Evolutionary conservation across 2,329 filamentous ascomycete species (phyloP).

Genomic region (Exserohilum rostratum): DNA sequence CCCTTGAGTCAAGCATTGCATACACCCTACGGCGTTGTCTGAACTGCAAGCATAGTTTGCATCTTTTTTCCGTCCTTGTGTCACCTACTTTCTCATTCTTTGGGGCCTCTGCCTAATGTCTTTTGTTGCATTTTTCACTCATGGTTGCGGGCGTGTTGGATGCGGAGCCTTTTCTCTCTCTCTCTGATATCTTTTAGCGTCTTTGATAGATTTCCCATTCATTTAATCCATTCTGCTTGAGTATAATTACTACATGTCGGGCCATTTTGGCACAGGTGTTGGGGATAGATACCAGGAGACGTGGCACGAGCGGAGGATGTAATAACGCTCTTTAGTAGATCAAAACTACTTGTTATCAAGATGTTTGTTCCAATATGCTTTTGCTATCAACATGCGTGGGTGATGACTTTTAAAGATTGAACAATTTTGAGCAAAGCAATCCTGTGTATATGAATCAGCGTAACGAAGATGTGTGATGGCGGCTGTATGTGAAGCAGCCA

Average conservation of each 20-base stretch:
- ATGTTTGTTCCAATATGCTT: background rate
- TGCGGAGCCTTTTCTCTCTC: background rate
- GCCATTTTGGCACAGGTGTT: background rate
- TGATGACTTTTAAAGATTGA: no score
- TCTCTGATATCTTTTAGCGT: background rate
- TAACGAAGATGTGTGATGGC: no score
- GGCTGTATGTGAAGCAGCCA: no score
- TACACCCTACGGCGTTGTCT: slow-evolving; percentile 4
- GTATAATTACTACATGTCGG: no score
- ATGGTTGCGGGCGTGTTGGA: background rate
- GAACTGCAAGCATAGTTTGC: background rate
- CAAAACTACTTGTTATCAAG: background rate
- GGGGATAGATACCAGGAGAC: no score
- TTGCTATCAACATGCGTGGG: no score
- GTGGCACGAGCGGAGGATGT: no score
- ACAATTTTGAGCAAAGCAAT: no score
- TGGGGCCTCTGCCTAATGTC: no score
- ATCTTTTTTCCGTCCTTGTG: background rate
- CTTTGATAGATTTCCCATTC: background rate
- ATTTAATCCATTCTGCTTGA: background rate
- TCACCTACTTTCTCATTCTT: background rate
- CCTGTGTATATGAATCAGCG: no score
- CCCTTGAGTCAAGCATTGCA: slow-evolving; percentile 9
- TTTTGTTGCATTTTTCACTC: background rate
- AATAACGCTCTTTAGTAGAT: no score